Percentiles rank a stretch among this genome's conserved stretches.
Conservation (phyloP, 805 yeast genomes). For the Pichia membranifaciens region DNA sequence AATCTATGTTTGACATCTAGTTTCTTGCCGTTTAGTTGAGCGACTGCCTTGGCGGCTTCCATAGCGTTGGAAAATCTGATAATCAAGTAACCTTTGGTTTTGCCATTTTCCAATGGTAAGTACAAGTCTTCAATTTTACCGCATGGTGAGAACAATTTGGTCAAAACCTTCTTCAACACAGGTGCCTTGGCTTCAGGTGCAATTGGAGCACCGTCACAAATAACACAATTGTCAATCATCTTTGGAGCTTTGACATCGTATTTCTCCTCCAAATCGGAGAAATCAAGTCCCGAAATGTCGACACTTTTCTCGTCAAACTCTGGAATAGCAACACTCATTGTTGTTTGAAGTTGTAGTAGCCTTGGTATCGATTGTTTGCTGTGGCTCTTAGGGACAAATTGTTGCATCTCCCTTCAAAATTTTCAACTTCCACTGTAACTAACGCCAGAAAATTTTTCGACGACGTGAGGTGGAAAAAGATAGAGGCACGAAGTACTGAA, state of each 20-base stretch:
- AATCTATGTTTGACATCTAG: slow-evolving; percentile 91
- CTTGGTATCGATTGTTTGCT: too few species aligned
- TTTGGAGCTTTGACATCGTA: slow-evolving; percentile 50
- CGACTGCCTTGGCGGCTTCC: slow-evolving; percentile 73
- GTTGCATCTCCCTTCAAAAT: too few species aligned
- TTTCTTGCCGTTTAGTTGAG: slow-evolving; percentile 78
- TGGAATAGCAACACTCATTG: slow-evolving; percentile 20
- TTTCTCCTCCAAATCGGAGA: slow-evolving; percentile 78
- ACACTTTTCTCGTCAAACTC: slow-evolving; percentile 34
- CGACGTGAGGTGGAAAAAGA: neutral
- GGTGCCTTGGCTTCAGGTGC: slow-evolving; percentile 88
- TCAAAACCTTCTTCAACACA: slow-evolving; percentile 76
- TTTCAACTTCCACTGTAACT: too few species aligned
- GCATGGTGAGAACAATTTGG: slow-evolving; percentile 68
- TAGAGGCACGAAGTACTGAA: neutral
- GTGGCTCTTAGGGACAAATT: too few species aligned
- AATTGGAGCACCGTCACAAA: slow-evolving; percentile 92
- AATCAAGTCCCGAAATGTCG: slow-evolving; percentile 60
- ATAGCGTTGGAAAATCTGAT: slow-evolving; percentile 68
- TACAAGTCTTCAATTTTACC: slow-evolving; percentile 77
- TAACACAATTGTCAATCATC: slow-evolving; percentile 64
- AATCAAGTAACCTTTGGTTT: slow-evolving; percentile 80
- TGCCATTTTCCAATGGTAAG: slow-evolving; percentile 76
- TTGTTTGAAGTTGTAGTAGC: neutral
- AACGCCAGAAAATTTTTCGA: neutral